Percentiles rank a stretch among this genome's conserved stretches.
phyloP scores from a whole-genome alignment of 2,329 filamentous ascomycete genomes.

The Didymella keratinophila region DNA sequence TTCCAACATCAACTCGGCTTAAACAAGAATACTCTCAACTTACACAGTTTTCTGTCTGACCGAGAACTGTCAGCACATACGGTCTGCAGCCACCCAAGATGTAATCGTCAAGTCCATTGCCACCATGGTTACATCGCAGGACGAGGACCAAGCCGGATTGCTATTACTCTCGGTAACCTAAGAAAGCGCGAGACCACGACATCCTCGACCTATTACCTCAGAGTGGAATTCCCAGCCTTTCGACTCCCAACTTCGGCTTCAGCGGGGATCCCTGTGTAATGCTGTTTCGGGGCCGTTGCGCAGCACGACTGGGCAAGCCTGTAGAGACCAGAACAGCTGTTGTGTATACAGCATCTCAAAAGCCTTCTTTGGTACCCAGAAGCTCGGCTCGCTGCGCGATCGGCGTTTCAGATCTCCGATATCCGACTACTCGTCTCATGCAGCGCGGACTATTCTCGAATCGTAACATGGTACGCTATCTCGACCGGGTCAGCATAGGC shows the following conservation, averaged over 20 bases:
- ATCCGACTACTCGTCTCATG: neutral
- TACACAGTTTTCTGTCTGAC: neutral
- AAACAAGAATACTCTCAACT: neutral
- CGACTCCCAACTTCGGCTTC: neutral
- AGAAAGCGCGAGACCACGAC: neutral
- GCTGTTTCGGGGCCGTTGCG: neutral
- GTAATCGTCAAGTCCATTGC: neutral
- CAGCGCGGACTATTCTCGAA: neutral
- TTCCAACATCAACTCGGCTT: neutral
- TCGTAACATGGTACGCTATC: neutral
- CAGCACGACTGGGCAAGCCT: neutral
- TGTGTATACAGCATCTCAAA: neutral
- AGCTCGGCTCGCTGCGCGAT: neutral
- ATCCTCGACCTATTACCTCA: neutral
- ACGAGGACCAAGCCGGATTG: neutral
- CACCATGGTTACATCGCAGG: neutral
- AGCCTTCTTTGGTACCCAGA: neutral
- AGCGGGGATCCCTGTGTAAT: conserved; percentile 8
- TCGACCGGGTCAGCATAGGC: neutral
- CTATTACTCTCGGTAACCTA: neutral
- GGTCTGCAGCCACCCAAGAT: neutral
- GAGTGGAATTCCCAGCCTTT: too few species aligned
- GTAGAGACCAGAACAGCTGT: neutral
- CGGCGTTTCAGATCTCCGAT: neutral
- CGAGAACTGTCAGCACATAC: neutral